Conservation (phyloP, 805 yeast genomes). For the Candida xiaguanensis region DNA sequence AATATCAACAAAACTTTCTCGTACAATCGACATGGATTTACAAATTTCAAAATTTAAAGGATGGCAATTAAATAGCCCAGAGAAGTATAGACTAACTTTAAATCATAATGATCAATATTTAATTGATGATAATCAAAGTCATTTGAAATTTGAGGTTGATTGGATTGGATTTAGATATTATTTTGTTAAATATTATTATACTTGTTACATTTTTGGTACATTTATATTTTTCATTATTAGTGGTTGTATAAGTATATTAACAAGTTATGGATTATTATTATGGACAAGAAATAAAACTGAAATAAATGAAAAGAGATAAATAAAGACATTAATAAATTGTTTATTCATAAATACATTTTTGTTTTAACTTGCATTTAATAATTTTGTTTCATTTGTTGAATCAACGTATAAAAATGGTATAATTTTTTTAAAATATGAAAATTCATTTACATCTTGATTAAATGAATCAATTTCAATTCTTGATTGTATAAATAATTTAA, state of each 20-base stretch:
- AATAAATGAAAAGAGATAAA: too few species aligned
- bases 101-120: constrained; percentile 8
- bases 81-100: not conserved
- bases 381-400: constrained; percentile 23
- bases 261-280: constrained; percentile 11
- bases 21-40: not conserved
- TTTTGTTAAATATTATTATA: constrained; percentile 29
- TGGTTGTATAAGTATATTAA: constrained; percentile 24
- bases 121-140: constrained; percentile 15
- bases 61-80: not conserved
- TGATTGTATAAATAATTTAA: constrained; percentile 35
- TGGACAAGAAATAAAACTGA: not conserved
- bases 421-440: constrained; percentile 31
- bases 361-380: constrained; percentile 23
- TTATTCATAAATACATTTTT: not conserved
- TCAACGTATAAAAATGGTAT: constrained; percentile 40
- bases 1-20: constrained; percentile 13
- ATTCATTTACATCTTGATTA: constrained; percentile 22
- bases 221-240: constrained; percentile 34
- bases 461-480: constrained; percentile 28
- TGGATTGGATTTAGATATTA: constrained; percentile 43
- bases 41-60: not conserved
- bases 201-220: constrained; percentile 34
- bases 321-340: not conserved
- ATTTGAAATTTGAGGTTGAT: constrained; percentile 24